Conservation (phyloP, 352 stramenopile species). For the Phytophthora crassamura region DNA sequence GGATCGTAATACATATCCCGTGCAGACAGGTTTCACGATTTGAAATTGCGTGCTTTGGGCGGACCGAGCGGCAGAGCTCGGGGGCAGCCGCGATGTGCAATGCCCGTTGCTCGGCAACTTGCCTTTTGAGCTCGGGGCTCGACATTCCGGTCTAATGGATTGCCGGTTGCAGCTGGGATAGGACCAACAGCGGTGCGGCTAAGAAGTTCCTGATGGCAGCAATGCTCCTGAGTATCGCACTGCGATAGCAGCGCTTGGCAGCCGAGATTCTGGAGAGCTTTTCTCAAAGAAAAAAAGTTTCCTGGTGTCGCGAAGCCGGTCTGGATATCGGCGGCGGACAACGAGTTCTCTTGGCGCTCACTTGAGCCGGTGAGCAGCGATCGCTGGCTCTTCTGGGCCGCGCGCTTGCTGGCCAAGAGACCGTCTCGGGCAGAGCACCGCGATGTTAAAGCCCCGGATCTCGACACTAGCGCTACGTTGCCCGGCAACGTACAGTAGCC, state of each 20-base stretch:
- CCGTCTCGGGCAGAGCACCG: background rate
- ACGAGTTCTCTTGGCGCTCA: slow-evolving; percentile 25
- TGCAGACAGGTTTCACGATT: slow-evolving; percentile 31
- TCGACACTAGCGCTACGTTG: too few species aligned
- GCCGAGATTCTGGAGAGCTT: too few species aligned
- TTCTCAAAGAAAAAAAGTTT: slow-evolving; percentile 18
- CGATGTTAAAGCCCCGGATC: background rate
- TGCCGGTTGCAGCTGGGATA: too few species aligned
- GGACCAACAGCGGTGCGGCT: too few species aligned
- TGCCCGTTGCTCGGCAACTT: too few species aligned
- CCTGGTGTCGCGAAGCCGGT: background rate
- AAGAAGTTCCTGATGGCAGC: too few species aligned
- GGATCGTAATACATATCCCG: slow-evolving; percentile 6
- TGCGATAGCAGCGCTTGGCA: too few species aligned
- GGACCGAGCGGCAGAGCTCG: too few species aligned
- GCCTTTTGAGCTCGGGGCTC: too few species aligned
- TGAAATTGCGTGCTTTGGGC: slow-evolving; percentile 29
- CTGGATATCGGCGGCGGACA: background rate
- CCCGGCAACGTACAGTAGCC: too few species aligned
- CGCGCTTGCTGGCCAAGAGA: slow-evolving; percentile 27
- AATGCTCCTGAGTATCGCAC: background rate
- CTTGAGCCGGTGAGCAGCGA: slow-evolving; percentile 19
- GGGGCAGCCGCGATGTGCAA: too few species aligned
- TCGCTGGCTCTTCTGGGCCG: slow-evolving; percentile 25
- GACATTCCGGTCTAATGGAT: too few species aligned